These are phyloP conservation scores for Colletotrichum phormii DNA, from an alignment of 2,329 filamentous ascomycete genomes.

Conservation along the genomic window DNA sequence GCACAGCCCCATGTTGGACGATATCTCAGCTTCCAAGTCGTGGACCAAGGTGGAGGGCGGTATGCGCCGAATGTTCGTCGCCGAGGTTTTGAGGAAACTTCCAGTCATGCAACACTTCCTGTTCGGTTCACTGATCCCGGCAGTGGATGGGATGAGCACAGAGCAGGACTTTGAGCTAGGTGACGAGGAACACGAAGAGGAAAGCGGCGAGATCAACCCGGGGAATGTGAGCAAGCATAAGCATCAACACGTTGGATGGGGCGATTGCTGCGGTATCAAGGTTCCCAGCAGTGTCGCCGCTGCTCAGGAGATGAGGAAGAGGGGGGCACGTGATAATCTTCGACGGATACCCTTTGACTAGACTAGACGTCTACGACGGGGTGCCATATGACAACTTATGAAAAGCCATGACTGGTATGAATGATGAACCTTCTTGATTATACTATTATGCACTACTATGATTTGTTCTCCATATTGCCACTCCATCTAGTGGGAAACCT, in stretches of 20 bases:
- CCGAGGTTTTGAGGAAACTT: constrained; percentile 90
- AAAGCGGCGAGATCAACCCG: constrained; percentile 66
- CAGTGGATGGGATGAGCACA: constrained; percentile 82
- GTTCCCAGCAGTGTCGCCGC: constrained; percentile 95
- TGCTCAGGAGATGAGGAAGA: constrained; percentile 87
- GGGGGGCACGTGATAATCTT: constrained; percentile 67
- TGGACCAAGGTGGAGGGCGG: constrained; percentile 95
- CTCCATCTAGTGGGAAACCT: not conserved
- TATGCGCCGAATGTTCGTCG: constrained; percentile 97
- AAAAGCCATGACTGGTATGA: not conserved
- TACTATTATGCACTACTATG: constrained; percentile 6
- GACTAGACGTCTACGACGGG: constrained; percentile 62
- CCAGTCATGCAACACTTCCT: constrained; percentile 99
- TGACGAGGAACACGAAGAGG: constrained; percentile 62
- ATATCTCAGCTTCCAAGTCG: constrained; percentile 89
- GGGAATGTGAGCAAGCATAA: constrained; percentile 74
- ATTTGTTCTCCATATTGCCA: not conserved
- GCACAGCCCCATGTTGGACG: constrained; percentile 98
- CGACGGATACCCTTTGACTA: constrained; percentile 87
- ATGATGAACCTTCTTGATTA: not conserved
- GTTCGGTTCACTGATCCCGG: constrained; percentile 87
- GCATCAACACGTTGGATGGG: constrained; percentile 82
- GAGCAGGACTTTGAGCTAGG: constrained; percentile 63
- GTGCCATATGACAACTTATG: not conserved
- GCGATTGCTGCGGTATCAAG: constrained; percentile 97